Percentiles rank a stretch among this genome's conserved stretches.
phyloP scores from a whole-genome alignment of 2,329 filamentous ascomycete species.

The Aspergillus viridinutans region DNA sequence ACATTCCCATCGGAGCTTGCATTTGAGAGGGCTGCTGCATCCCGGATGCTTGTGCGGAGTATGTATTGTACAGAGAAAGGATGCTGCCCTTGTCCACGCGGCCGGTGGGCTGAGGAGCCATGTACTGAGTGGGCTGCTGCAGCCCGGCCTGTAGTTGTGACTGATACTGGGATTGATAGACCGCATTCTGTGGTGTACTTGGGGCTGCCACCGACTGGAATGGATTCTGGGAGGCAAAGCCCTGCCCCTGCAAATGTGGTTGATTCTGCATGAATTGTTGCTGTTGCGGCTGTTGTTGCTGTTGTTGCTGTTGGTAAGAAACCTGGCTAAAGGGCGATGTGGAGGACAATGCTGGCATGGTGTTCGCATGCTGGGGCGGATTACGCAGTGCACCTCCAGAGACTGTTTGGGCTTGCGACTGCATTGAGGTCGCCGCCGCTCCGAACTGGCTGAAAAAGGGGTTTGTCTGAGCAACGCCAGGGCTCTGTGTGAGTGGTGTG shows the following conservation, averaged over 20 bases:
- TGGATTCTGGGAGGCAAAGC: constrained; percentile 28
- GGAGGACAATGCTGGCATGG: constrained; percentile 34
- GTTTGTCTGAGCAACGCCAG: constrained; percentile 24
- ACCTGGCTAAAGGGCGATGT: constrained; percentile 27
- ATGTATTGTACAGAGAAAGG: constrained; percentile 44
- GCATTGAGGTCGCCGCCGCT: constrained; percentile 17
- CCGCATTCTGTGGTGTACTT: constrained; percentile 20
- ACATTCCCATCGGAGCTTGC: constrained; percentile 17
- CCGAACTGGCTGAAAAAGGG: constrained; percentile 33
- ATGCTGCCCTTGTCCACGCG: constrained; percentile 46
- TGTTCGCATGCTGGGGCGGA: constrained; percentile 35
- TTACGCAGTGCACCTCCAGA: constrained; percentile 9
- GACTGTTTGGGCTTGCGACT: constrained; percentile 19
- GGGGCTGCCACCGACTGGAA: constrained; percentile 28
- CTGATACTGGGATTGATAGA: constrained; percentile 25
- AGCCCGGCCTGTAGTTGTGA: constrained; percentile 8
- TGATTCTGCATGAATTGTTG: constrained; percentile 18
- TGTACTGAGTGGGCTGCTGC: constrained; percentile 22
- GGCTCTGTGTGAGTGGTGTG: constrained; percentile 21
- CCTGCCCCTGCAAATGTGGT: constrained; percentile 17
- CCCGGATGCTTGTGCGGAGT: constrained; percentile 30
- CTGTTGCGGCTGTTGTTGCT: constrained; percentile 22
- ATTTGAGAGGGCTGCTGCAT: constrained; percentile 31
- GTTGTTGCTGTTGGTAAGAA: constrained; percentile 25
- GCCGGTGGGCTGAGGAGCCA: constrained; percentile 39